A percentile compares a stretch with the other conserved stretches of the same genome.
These are phyloP conservation scores for Cyclotella baltica DNA, from an alignment of 108 stramenopile species.

Conservation along the genomic window DNA sequence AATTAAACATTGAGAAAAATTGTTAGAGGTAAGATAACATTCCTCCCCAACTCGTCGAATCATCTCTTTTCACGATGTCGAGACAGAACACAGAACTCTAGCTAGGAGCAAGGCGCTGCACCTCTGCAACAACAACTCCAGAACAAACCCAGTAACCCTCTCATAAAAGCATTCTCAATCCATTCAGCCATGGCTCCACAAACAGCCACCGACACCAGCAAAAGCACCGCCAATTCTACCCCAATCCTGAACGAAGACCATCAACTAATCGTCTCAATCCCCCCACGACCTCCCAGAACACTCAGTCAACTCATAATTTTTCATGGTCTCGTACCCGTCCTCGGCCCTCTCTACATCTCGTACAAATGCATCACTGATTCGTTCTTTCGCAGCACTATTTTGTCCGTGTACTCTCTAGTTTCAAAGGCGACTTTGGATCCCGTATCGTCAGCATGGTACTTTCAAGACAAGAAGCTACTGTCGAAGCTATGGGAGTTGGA, in stretches of 20 bases:
- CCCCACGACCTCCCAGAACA: slow-evolving; percentile 3
- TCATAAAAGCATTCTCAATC: too few relatives aligned
- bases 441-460: slow-evolving; percentile 27
- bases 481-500: slow-evolving; percentile 22
- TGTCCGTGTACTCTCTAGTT: slow-evolving; percentile 20
- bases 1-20: too few relatives aligned
- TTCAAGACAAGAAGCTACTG: slow-evolving; percentile 27
- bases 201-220: too few relatives aligned
- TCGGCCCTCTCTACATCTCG: slow-evolving; percentile 21
- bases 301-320: slow-evolving; percentile 23
- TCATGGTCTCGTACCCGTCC: slow-evolving; percentile 34
- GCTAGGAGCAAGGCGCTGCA: too few relatives aligned
- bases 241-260: not conserved
- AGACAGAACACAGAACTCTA: too few relatives aligned
- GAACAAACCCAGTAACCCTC: too few relatives aligned
- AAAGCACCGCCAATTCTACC: not conserved
- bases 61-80: too few relatives aligned
- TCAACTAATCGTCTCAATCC: slow-evolving; percentile 1
- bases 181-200: too few relatives aligned
- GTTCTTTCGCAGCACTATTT: slow-evolving; percentile 20
- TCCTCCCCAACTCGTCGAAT: too few relatives aligned
- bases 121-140: too few relatives aligned
- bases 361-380: slow-evolving; percentile 39
- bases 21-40: too few relatives aligned
- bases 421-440: slow-evolving; percentile 11